Evolutionary conservation across 2,329 filamentous ascomycete species (phyloP).

Genomic region (Arthroderma sp.): DNA sequence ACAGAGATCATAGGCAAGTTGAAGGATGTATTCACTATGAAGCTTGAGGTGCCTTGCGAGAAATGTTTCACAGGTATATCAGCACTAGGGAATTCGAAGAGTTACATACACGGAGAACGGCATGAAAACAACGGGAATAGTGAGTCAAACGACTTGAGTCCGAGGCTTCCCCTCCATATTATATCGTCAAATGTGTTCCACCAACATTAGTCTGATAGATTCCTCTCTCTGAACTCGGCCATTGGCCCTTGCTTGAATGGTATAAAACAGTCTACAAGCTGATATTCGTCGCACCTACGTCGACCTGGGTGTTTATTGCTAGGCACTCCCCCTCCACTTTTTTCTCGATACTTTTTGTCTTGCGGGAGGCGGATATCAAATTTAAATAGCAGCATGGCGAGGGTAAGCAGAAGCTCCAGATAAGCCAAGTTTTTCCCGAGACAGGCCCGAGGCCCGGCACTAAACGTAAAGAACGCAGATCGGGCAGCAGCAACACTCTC

Average conservation of each 20-base stretch:
- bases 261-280: constrained; percentile 8
- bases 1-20: neutral
- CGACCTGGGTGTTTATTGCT: constrained; percentile 5
- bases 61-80: neutral
- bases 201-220: neutral
- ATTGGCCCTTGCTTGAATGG: constrained; percentile 24
- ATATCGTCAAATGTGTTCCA: no score
- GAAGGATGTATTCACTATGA: neutral
- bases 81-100: neutral
- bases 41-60: no score
- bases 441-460: constrained; percentile 32
- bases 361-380: constrained; percentile 25
- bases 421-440: constrained; percentile 35
- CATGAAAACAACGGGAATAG: neutral
- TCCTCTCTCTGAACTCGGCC: constrained; percentile 16
- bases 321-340: neutral
- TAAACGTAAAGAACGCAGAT: constrained; percentile 22
- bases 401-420: constrained; percentile 31
- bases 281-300: constrained; percentile 8
- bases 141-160: neutral
- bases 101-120: neutral
- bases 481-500: constrained; percentile 37
- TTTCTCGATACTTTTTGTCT: neutral
- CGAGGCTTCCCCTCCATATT: neutral
- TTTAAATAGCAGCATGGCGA: constrained; percentile 29